Base-by-base conservation (phyloP, 768 basidiomycete species). In the Lyophyllum atratum region DNA sequence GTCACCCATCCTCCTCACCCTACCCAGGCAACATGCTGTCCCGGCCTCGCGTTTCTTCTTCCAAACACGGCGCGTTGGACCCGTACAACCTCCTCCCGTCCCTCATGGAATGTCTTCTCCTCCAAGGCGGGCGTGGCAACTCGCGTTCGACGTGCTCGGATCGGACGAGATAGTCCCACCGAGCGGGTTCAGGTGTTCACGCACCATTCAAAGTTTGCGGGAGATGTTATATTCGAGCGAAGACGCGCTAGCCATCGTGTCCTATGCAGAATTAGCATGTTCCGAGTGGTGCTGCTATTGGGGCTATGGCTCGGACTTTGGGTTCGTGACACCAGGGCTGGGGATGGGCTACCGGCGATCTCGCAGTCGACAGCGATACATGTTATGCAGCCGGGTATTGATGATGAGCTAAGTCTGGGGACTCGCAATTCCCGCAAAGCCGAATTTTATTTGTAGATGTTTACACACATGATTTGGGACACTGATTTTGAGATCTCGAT, bases 161-260 rank as follows among this genome's bases (percentile, higher is more conserved):
- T 88, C 86, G 4, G 87, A 89, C 66, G 87, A 84, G 43, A 70
- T 80, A 73, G 80, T 78, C 61, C 70, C 77, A 11, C 66, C 75
- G 8, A 78, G 74, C 63, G 82, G 82, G 21, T 87, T 85, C 70
- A 76, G 55, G 90, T 89, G 3, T 91, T 90, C 75, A 90, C 89
- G 14, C 88, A 92, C 62, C 91, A 93, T 68, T 93, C 91, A 34
- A 85, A 78, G 67, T 88, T 89, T 67, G 91, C 91, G 26, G 91
- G 91, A 14, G 91, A 93, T 70, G 80, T 93, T 63, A 92, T 93
- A 62, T 92, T 92, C 63, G 89, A 89, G 79, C 90, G 31, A 79
- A 90, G 56, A 78, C 85, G 7, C 85, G 87, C 58, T 84, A 87
- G 54, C 82, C 83, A 24, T 70, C 73, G 31, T 74, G 75, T 31